Percentiles rank a stretch among this genome's conserved stretches.
Evolutionary conservation across 257 asterid genomes (phyloP).

Genomic region (Lavandula angustifolia): DNA sequence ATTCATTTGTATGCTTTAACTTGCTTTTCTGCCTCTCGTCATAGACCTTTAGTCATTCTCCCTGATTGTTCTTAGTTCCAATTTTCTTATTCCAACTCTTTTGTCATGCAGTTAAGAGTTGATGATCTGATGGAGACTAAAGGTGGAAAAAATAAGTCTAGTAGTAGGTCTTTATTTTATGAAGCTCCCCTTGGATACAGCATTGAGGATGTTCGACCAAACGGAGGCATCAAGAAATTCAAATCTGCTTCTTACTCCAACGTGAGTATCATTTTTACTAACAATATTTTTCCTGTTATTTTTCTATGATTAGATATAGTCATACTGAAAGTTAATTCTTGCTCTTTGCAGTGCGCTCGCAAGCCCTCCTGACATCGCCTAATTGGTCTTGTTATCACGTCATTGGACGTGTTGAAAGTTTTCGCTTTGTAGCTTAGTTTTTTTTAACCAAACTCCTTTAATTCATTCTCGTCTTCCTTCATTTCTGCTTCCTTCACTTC

Average conservation of each 20-base stretch:
- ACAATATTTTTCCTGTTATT: neutral
- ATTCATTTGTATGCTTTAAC: neutral
- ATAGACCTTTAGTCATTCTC: neutral
- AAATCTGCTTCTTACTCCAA: slow-evolving; percentile 98
- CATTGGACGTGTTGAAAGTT: slow-evolving; percentile 46
- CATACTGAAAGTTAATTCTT: neutral
- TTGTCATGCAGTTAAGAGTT: slow-evolving; percentile 39
- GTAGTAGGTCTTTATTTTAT: slow-evolving; percentile 73
- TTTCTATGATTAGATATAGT: neutral
- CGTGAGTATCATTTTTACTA: slow-evolving; percentile 43
- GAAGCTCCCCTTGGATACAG: slow-evolving; percentile 95
- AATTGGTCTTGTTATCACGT: slow-evolving; percentile 39
- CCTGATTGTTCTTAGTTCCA: neutral
- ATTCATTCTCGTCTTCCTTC: slow-evolving; percentile 50
- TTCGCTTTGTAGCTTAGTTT: slow-evolving; percentile 30
- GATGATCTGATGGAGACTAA: slow-evolving; percentile 89
- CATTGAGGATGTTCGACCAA: slow-evolving; percentile 93
- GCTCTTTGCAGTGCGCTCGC: slow-evolving; percentile 85
- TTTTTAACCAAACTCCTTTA: slow-evolving; percentile 55
- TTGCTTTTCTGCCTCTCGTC: neutral
- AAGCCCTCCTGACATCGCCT: slow-evolving; percentile 81
- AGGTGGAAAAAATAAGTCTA: slow-evolving; percentile 86
- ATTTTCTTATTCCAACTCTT: neutral
- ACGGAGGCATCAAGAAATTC: slow-evolving; percentile 95
- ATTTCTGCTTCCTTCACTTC: slow-evolving; percentile 33